Percentiles rank a stretch among this genome's conserved stretches.
phyloP scores from a whole-genome alignment of 2,329 filamentous ascomycete species.

The Ceratocystis eucalypticola region DNA sequence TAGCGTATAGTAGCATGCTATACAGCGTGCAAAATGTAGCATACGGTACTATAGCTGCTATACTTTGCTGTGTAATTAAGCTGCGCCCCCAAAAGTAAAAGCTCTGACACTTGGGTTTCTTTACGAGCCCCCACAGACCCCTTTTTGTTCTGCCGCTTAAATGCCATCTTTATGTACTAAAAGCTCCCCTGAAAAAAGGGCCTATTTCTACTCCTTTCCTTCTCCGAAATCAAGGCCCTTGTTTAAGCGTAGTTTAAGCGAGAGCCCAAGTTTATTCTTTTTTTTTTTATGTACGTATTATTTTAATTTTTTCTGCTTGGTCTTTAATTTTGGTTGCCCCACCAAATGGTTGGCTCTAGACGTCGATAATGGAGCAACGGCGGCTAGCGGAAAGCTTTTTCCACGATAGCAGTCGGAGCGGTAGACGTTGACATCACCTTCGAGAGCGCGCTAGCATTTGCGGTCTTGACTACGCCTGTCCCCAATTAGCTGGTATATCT shows the following conservation, averaged over 20 bases:
- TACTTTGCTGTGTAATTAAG: not conserved
- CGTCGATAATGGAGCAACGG: constrained; percentile 3
- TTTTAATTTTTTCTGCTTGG: too few species aligned
- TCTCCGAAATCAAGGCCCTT: not conserved
- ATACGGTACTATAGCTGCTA: not conserved
- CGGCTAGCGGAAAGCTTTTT: constrained; percentile 17
- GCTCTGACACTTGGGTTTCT: not conserved
- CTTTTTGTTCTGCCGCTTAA: not conserved
- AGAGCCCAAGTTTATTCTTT: not conserved
- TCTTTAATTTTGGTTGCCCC: not conserved
- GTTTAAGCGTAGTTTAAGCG: constrained; percentile 7
- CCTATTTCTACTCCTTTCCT: not conserved
- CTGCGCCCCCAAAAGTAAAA: not conserved
- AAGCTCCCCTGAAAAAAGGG: not conserved
- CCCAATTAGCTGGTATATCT: not conserved
- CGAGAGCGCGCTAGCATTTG: not conserved
- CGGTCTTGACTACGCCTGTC: not conserved
- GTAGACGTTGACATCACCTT: constrained; percentile 3
- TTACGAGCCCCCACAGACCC: not conserved
- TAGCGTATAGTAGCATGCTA: too few species aligned
- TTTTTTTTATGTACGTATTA: not conserved
- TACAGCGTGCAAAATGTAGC: not conserved
- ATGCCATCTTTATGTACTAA: not conserved
- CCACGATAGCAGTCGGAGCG: constrained; percentile 10
- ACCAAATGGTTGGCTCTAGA: constrained; percentile 15